These are phyloP conservation scores for Prasinococcaceae sp. DNA, from an alignment of 139 green algal species.

Conservation along the genomic window DNA sequence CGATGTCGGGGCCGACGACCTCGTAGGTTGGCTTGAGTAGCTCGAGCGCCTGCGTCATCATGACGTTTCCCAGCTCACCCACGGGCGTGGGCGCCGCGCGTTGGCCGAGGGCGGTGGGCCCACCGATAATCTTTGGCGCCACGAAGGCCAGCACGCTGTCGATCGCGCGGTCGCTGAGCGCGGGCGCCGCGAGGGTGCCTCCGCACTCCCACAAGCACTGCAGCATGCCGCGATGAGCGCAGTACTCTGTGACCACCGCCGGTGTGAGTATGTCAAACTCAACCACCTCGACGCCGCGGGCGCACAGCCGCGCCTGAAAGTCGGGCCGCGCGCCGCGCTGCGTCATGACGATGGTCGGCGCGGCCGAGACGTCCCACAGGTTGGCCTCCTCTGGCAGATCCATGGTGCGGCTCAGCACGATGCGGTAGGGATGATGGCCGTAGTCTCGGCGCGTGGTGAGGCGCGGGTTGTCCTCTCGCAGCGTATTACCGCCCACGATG, in stretches of 20 bases:
- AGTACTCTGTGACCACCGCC: slow-evolving; percentile 51
- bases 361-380: slow-evolving; percentile 70
- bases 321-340: slow-evolving; percentile 57
- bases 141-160: slow-evolving; percentile 90
- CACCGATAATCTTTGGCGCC: slow-evolving; percentile 80
- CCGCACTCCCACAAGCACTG: slow-evolving; percentile 95
- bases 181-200: slow-evolving; percentile 81
- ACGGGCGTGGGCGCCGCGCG: slow-evolving; percentile 72
- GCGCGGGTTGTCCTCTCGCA: slow-evolving; percentile 80
- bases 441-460: slow-evolving; percentile 78
- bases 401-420: slow-evolving; percentile 84
- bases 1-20: slow-evolving; percentile 62
- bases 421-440: slow-evolving; percentile 66
- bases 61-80: slow-evolving; percentile 87
- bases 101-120: slow-evolving; percentile 1
- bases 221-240: slow-evolving; percentile 76
- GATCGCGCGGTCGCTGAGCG: slow-evolving; percentile 64
- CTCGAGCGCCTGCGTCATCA: slow-evolving; percentile 87
- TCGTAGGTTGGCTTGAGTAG: slow-evolving; percentile 36
- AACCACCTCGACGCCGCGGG: slow-evolving; percentile 81
- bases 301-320: slow-evolving; percentile 15
- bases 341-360: slow-evolving; percentile 93
- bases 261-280: slow-evolving; percentile 94
- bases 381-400: slow-evolving; percentile 78
- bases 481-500: slow-evolving; percentile 86